Conservation (phyloP, 106 monocot species). For the Cymbidium sinense region DNA sequence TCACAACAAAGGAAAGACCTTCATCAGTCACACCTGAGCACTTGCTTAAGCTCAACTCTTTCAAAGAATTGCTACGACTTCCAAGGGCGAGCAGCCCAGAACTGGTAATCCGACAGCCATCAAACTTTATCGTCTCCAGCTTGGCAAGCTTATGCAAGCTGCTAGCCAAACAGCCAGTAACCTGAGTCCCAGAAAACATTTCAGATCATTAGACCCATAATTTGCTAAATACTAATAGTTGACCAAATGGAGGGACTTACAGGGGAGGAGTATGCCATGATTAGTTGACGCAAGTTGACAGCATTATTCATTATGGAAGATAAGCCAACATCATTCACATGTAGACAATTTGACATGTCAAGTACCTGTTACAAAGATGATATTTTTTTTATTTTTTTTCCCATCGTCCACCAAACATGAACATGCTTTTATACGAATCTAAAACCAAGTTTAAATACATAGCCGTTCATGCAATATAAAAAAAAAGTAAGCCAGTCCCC, state of each 20-base stretch:
- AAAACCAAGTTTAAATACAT: background rate
- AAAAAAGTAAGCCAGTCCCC: too few species aligned
- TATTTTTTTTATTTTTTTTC: background rate
- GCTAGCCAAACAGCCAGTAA: constrained; percentile 31
- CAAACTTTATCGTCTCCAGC: constrained; percentile 52
- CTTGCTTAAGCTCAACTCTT: constrained; percentile 73
- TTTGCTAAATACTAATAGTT: background rate
- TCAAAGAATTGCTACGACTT: constrained; percentile 33
- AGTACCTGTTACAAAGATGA: constrained; percentile 30
- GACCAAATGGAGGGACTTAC: constrained; percentile 31
- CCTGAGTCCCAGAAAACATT: constrained; percentile 26
- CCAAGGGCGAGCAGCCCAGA: constrained; percentile 42
- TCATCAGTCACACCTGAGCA: constrained; percentile 74
- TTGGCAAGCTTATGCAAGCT: constrained; percentile 32
- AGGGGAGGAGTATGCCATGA: constrained; percentile 39
- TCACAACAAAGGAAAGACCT: constrained; percentile 40
- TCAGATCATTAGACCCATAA: background rate
- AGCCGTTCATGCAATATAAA: too few species aligned
- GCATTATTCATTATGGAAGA: constrained; percentile 31
- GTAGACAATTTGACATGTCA: constrained; percentile 49
- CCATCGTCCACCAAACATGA: background rate
- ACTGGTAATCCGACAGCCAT: constrained; percentile 46
- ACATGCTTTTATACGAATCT: background rate
- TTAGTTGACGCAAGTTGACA: constrained; percentile 40
- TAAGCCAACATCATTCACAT: constrained; percentile 36